These are phyloP conservation scores for Crotalaria pallida DNA, from an alignment of 306 rosid genomes.

Conservation along the genomic window DNA sequence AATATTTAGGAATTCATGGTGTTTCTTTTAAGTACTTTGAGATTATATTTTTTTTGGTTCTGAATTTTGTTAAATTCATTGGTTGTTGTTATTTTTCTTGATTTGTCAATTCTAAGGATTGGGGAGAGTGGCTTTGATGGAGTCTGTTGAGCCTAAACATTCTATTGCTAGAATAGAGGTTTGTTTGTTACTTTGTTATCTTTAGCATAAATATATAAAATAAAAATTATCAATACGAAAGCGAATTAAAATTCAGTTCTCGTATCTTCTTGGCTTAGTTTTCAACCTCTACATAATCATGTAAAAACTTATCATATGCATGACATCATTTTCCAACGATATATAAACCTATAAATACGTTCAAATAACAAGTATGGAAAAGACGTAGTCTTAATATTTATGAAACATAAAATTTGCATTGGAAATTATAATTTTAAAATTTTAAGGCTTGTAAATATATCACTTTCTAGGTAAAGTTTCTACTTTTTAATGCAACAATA, in stretches of 20 bases:
- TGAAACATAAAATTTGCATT: too few species aligned
- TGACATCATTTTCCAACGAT: too few species aligned
- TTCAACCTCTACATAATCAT: background rate
- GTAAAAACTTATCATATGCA: too few species aligned
- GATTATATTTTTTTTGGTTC: background rate
- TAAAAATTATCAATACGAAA: background rate
- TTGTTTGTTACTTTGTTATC: constrained; percentile 12
- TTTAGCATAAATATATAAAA: too few species aligned
- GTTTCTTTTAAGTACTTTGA: background rate
- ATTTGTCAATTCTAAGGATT: constrained; percentile 38
- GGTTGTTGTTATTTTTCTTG: background rate
- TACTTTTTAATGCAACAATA: too few species aligned
- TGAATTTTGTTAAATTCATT: background rate
- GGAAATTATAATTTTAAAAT: too few species aligned
- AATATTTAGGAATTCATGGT: background rate
- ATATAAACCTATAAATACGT: too few species aligned
- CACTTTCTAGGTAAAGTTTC: too few species aligned
- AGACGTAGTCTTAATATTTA: too few species aligned
- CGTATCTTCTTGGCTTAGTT: background rate
- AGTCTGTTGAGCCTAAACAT: constrained; percentile 15
- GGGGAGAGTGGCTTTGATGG: constrained; percentile 32
- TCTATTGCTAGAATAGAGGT: constrained; percentile 24
- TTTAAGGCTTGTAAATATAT: too few species aligned
- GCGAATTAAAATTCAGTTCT: background rate
- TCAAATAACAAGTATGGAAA: too few species aligned